Conservation (phyloP, 2,329 filamentous ascomycete genomes). For the Curvularia sp. region DNA sequence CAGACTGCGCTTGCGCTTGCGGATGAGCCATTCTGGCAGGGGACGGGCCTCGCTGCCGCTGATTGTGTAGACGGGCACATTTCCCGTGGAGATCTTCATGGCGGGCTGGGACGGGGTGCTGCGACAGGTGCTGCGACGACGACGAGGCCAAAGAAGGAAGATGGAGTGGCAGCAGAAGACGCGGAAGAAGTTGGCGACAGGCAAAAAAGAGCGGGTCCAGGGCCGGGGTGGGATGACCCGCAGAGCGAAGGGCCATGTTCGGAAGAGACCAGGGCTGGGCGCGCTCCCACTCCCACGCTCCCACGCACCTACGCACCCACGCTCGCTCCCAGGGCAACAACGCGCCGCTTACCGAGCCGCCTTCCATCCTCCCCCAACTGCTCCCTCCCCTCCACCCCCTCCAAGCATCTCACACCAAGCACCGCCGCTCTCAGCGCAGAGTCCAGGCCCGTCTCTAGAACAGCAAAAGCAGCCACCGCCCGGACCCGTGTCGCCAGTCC, state of each 20-base stretch:
- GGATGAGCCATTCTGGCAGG: constrained; percentile 93
- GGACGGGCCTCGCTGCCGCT: constrained; percentile 87
- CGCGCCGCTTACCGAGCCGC: constrained; percentile 12
- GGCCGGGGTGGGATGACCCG: constrained; percentile 3
- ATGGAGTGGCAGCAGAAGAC: background rate
- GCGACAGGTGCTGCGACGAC: no score
- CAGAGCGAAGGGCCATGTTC: constrained; percentile 1
- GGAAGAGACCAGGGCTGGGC: background rate
- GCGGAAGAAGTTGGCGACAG: constrained; percentile 8
- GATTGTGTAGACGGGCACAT: constrained; percentile 92
- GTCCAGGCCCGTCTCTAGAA: background rate
- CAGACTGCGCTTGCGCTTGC: constrained; percentile 81
- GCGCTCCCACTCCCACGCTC: background rate
- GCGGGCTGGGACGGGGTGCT: constrained; percentile 25
- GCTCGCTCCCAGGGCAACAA: constrained; percentile 2
- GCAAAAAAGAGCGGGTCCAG: constrained; percentile 13
- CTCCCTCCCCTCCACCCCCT: background rate
- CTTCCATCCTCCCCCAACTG: background rate
- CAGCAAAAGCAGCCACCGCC: background rate
- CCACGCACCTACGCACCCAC: background rate
- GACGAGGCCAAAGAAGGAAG: background rate
- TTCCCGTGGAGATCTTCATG: constrained; percentile 84
- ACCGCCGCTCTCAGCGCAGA: background rate
- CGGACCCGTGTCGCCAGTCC: background rate
- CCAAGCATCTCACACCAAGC: background rate